Evolutionary conservation across 2,329 filamentous ascomycete genomes (phyloP).

Genomic region (Cercospora nicotianae): DNA sequence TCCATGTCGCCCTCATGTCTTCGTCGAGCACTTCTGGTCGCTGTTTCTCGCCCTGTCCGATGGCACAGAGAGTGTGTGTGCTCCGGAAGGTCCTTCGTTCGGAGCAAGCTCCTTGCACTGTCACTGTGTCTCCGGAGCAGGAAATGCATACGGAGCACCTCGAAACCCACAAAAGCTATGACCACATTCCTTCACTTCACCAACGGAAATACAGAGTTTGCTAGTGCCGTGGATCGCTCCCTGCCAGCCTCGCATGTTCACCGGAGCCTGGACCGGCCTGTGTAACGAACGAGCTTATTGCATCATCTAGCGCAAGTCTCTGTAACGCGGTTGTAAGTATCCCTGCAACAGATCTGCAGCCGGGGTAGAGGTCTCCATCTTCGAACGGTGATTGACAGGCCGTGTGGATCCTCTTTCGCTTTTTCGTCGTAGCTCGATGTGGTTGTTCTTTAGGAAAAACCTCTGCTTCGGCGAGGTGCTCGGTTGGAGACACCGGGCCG

Average conservation of each 20-base stretch:
- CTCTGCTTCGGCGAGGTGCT: not conserved
- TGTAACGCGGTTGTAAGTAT: not conserved
- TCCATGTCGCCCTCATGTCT: not conserved
- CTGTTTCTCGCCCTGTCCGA: not conserved
- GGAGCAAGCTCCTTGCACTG: not conserved
- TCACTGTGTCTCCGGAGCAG: not conserved
- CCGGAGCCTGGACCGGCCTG: not conserved
- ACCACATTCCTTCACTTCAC: not conserved
- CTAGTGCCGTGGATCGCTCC: not conserved
- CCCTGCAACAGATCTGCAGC: not conserved
- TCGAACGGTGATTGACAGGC: constrained; percentile 1
- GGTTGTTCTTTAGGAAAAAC: not conserved
- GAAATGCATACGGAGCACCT: not conserved
- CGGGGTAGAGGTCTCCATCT: not conserved
- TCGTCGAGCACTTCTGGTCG: not conserved
- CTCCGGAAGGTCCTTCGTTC: not conserved
- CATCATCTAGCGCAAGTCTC: constrained; percentile 10
- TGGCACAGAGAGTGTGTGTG: not conserved
- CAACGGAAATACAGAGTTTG: constrained; percentile 4
- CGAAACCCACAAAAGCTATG: constrained; percentile 7
- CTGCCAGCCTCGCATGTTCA: not conserved
- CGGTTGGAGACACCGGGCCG: not conserved
- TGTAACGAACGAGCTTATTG: not conserved
- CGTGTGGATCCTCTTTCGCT: not conserved
- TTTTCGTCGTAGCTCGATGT: not conserved